Conservation (phyloP, 169 alveolate genomes). For the Plasmodium gaboni region DNA sequence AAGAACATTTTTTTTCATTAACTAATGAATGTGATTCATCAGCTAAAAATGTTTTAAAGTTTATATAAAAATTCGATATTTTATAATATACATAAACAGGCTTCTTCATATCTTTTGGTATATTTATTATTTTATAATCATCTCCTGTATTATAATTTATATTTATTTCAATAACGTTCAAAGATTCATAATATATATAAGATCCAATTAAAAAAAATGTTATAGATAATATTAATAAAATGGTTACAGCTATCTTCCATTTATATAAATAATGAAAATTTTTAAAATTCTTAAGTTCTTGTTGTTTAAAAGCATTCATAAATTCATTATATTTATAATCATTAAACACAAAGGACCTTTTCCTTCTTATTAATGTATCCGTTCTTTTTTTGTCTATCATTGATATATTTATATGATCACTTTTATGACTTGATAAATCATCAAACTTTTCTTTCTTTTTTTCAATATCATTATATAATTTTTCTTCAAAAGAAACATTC, state of each 20-base stretch:
- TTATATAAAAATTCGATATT: constrained; percentile 43
- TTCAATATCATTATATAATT: background rate
- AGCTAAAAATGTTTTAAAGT: constrained; percentile 26
- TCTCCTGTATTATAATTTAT: constrained; percentile 29
- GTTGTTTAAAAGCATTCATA: constrained; percentile 55
- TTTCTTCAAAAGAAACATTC: constrained; percentile 14
- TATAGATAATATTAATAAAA: constrained; percentile 16
- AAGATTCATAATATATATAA: constrained; percentile 56
- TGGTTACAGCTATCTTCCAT: constrained; percentile 22
- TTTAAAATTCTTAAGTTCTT: constrained; percentile 35
- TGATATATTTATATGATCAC: constrained; percentile 14
- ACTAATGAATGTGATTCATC: constrained; percentile 57
- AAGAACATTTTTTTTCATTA: constrained; percentile 14
- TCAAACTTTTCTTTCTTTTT: background rate
- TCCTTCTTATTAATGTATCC: constrained; percentile 18
- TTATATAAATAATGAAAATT: constrained; percentile 39
- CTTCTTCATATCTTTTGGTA: constrained; percentile 33
- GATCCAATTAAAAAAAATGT: constrained; percentile 28
- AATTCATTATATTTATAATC: constrained; percentile 29
- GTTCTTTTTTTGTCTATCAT: constrained; percentile 5
- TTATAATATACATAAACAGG: constrained; percentile 55
- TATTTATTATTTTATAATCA: constrained; percentile 5
- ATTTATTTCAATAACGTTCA: constrained; percentile 18
- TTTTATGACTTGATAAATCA: background rate
- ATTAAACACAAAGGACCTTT: constrained; percentile 8